Evolutionary conservation across 495 filamentous ascomycete genomes (phyloP).

Genomic region (Aspergillus bridgeri): DNA sequence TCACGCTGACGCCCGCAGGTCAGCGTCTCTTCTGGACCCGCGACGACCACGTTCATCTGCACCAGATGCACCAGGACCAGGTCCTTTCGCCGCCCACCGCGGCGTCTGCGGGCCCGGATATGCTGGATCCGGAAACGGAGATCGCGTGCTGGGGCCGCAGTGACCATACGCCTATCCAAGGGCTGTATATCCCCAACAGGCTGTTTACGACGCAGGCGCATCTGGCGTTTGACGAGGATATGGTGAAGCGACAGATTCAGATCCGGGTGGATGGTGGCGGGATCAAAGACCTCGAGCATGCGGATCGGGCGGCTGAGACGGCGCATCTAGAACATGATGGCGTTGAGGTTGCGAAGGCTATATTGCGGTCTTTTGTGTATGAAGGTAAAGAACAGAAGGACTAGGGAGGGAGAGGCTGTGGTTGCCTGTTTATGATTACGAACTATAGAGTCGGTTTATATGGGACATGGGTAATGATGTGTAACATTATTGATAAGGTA

Average conservation of each 20-base stretch:
- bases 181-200: constrained; percentile 19
- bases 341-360: constrained; percentile 23
- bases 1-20: constrained; percentile 14
- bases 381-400: constrained; percentile 14
- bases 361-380: constrained; percentile 17
- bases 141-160: constrained; percentile 19
- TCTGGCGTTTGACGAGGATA: constrained; percentile 23
- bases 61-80: constrained; percentile 26
- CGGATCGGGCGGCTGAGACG: constrained; percentile 21
- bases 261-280: constrained; percentile 21
- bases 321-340: constrained; percentile 23
- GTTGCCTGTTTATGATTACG: too few relatives aligned
- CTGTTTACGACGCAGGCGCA: constrained; percentile 23
- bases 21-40: constrained; percentile 18
- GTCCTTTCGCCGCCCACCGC: constrained; percentile 11
- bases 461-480: too few relatives aligned
- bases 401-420: too few relatives aligned
- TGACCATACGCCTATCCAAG: constrained; percentile 21
- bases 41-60: constrained; percentile 12
- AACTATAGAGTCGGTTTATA: too few relatives aligned
- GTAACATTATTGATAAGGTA: too few relatives aligned
- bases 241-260: constrained; percentile 24
- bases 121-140: constrained; percentile 12
- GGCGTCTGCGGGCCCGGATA: constrained; percentile 10
- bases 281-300: constrained; percentile 21